Base-by-base conservation (phyloP, 2,329 filamentous ascomycete genomes). In the Talaromyces verruculosus region DNA sequence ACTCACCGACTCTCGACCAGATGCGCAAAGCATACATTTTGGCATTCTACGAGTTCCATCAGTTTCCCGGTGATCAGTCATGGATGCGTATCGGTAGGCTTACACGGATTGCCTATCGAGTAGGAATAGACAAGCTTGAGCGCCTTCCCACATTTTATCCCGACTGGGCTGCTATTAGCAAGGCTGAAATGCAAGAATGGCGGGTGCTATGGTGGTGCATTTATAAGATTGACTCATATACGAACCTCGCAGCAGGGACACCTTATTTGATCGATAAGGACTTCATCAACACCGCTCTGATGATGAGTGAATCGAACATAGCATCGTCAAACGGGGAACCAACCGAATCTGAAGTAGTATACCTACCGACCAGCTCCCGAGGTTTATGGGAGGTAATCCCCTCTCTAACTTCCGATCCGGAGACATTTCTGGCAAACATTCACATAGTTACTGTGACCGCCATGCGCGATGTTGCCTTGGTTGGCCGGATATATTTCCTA, bases 21-120 rank as follows among this genome's bases (percentile, higher is more conserved):
- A 33, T 55, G 51, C 51, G 51, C n/a, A 55, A 64, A 47, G 49
- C 62, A 13, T 64, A 28, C 17, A 30, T 64, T 37, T 19, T 64
- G 30, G 49, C 62, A 28, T 64, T 57, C 25, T 64, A 53, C 17
- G 62, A 64, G 45, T 64, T 64, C 6, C 62, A 64, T 58, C 62
- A 64, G 41, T 43, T 41, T 53, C 62, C 62, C 1, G 62, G 62
- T 3, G n/a, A 35, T 43, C 62, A 58, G 22, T 45, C 43, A 19
- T 64, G 62, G 62, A 57, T 64, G 49, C 45, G 37, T 17, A 51
- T 64, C 13, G 62, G 62, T 15, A 37, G 39, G 37, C 22, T 64
- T 17, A 64, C 62, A 19, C 49, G 62, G n/a, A 41, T 57, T 35
- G 62, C 62, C 19, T 58, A 47, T 58, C 62, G 62, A 28, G 13